Evolutionary conservation across 331 rosid genomes (phyloP).

Genomic region (Quercus phellos): DNA sequence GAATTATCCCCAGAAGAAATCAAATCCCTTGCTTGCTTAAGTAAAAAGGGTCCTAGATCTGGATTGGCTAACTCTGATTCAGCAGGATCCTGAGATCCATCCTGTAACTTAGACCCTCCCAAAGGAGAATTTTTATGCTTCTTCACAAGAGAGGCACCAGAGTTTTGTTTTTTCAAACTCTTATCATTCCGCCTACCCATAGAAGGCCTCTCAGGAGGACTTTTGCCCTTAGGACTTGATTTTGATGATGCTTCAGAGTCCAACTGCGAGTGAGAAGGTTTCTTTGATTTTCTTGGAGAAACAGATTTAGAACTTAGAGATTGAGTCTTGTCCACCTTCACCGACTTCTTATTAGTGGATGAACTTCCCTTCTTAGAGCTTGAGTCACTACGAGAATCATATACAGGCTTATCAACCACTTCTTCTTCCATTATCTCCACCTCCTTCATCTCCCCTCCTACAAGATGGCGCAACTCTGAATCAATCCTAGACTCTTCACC

Average conservation of each 20-base stretch:
- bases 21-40: slow-evolving; percentile 79
- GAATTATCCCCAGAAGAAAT: slow-evolving; percentile 66
- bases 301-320: slow-evolving; percentile 37
- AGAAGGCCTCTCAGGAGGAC: slow-evolving; percentile 51
- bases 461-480: slow-evolving; percentile 83
- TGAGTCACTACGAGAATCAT: slow-evolving; percentile 35
- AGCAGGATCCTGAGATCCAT: slow-evolving; percentile 23
- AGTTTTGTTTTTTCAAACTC: slow-evolving; percentile 38
- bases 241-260: slow-evolving; percentile 31
- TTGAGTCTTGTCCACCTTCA: slow-evolving; percentile 29
- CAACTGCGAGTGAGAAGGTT: slow-evolving; percentile 24
- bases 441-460: slow-evolving; percentile 87
- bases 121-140: slow-evolving; percentile 33
- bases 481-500: slow-evolving; percentile 91
- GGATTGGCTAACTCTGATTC: slow-evolving; percentile 43
- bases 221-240: slow-evolving; percentile 42
- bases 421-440: slow-evolving; percentile 85
- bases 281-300: slow-evolving; percentile 41
- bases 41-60: slow-evolving; percentile 56
- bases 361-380: slow-evolving; percentile 34
- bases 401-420: slow-evolving; percentile 39
- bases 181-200: slow-evolving; percentile 33
- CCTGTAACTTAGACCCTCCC: slow-evolving; percentile 30
- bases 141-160: slow-evolving; percentile 25
- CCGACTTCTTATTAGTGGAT: slow-evolving; percentile 42